phyloP scores from a whole-genome alignment of 1,139 yeast species.

The Lodderomyces beijingensis region DNA sequence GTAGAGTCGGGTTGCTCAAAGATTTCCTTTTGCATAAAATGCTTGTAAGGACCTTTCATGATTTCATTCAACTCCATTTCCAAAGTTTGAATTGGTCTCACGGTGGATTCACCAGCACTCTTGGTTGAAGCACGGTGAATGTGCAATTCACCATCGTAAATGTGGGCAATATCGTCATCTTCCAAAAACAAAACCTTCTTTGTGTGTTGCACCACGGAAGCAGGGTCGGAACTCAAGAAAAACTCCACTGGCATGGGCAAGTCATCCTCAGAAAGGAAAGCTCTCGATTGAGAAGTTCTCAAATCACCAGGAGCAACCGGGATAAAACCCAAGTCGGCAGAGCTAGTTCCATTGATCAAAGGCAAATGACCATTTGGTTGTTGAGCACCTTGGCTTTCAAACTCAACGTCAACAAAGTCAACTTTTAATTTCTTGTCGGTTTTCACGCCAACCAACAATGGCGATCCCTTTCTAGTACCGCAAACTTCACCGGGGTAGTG shows the following conservation, averaged over 20 bases:
- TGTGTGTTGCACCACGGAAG: conserved; percentile 97
- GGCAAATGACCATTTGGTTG: conserved; percentile 14
- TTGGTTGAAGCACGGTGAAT: conserved; percentile 88
- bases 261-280: conserved; percentile 87
- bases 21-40: conserved; percentile 98
- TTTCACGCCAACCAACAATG: conserved; percentile 94
- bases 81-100: conserved; percentile 92
- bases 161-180: conserved; percentile 98
- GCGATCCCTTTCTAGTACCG: conserved; percentile 98
- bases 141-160: conserved; percentile 96
- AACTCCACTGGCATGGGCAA: conserved; percentile 93
- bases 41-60: conserved; percentile 95
- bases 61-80: conserved; percentile 97
- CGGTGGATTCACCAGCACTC: conserved; percentile 85
- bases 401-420: conserved; percentile 97
- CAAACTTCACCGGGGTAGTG: conserved; percentile 95
- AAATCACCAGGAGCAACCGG: conserved; percentile 48
- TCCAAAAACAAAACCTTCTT: conserved; percentile 93
- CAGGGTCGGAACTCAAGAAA: conserved; percentile 94
- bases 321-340: conserved; percentile 26
- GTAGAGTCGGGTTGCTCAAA: conserved; percentile 98
- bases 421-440: conserved; percentile 93
- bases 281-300: conserved; percentile 90
- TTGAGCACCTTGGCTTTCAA: conserved; percentile 51
- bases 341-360: conserved; percentile 7